These are phyloP conservation scores for Phytophthora macrochlamydospora DNA, from an alignment of 352 stramenopile species.

Conservation along the genomic window DNA sequence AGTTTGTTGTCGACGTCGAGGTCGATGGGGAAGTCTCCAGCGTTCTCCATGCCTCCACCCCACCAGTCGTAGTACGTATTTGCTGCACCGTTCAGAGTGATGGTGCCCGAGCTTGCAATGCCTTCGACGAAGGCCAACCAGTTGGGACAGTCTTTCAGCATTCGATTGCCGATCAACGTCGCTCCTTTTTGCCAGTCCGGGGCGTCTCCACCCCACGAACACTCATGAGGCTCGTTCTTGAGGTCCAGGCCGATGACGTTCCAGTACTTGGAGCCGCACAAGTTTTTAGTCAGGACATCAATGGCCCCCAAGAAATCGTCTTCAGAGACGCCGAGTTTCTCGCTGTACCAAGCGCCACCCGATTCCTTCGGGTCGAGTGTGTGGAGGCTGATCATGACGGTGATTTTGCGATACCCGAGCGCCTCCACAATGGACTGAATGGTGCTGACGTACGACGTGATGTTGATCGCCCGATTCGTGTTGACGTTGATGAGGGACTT, in stretches of 20 bases:
- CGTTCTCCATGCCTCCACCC: conserved; percentile 58
- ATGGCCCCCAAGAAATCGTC: conserved; percentile 58
- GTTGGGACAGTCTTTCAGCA: conserved; percentile 64
- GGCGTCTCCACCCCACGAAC: conserved; percentile 45
- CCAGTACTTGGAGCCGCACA: conserved; percentile 63
- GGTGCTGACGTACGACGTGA: conserved; percentile 63
- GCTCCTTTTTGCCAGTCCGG: conserved; percentile 64
- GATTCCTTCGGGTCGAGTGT: conserved; percentile 52
- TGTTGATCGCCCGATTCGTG: conserved; percentile 68
- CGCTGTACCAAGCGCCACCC: conserved; percentile 68
- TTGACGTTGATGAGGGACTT: conserved; percentile 65
- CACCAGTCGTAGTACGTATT: conserved; percentile 70
- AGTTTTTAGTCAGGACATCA: conserved; percentile 58
- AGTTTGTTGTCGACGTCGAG: conserved; percentile 56
- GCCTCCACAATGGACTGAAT: conserved; percentile 60
- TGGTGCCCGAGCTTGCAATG: conserved; percentile 41
- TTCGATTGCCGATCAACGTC: conserved; percentile 58
- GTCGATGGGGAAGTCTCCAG: conserved; percentile 38
- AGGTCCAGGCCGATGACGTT: conserved; percentile 71
- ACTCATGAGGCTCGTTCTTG: conserved; percentile 72
- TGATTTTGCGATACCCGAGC: conserved; percentile 62
- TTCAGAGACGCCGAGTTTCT: conserved; percentile 49
- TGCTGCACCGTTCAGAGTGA: conserved; percentile 30
- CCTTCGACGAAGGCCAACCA: conserved; percentile 77
- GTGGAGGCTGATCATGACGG: conserved; percentile 72